A percentile compares a stretch with the other conserved stretches of the same genome.
phyloP scores from a whole-genome alignment of 768 basidiomycete species.

The Exsudoporus frostii region DNA sequence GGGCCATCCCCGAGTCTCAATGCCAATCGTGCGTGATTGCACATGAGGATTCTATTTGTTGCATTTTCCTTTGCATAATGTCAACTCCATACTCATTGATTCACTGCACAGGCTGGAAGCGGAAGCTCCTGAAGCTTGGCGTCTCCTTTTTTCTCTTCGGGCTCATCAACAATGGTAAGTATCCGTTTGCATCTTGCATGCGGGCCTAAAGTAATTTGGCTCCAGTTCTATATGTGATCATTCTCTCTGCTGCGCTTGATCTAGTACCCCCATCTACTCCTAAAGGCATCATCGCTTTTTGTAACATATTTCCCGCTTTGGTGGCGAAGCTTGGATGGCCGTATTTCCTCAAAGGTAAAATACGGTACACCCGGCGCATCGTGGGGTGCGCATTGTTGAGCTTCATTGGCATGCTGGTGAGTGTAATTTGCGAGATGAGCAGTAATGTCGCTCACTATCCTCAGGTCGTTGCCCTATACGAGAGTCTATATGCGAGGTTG shows the following conservation, averaged over 20 bases:
- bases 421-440: slow-evolving; percentile 25
- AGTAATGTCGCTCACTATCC: not conserved
- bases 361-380: slow-evolving; percentile 76
- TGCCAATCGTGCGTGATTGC: slow-evolving; percentile 4
- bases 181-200: not conserved
- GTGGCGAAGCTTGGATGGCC: slow-evolving; percentile 91
- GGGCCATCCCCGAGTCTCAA: slow-evolving; percentile 13
- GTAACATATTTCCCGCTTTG: slow-evolving; percentile 89
- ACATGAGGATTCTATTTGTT: slow-evolving; percentile 19
- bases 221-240: slow-evolving; percentile 90
- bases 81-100: slow-evolving; percentile 16
- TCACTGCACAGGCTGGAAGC: slow-evolving; percentile 18
- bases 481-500: slow-evolving; percentile 63
- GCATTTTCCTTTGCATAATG: slow-evolving; percentile 9
- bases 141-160: slow-evolving; percentile 88
- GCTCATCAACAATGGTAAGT: slow-evolving; percentile 83
- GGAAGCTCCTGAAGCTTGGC: slow-evolving; percentile 38
- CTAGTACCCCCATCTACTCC: slow-evolving; percentile 89
- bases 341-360: slow-evolving; percentile 80
- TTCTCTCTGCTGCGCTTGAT: slow-evolving; percentile 93
- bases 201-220: not conserved
- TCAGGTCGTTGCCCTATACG: slow-evolving; percentile 76
- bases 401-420: slow-evolving; percentile 82
- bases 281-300: slow-evolving; percentile 92
- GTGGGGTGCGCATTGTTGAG: slow-evolving; percentile 73